These are phyloP conservation scores for Boletus semigastroideus DNA, from an alignment of 1,284 basidiomycete genomes.

Conservation along the genomic window DNA sequence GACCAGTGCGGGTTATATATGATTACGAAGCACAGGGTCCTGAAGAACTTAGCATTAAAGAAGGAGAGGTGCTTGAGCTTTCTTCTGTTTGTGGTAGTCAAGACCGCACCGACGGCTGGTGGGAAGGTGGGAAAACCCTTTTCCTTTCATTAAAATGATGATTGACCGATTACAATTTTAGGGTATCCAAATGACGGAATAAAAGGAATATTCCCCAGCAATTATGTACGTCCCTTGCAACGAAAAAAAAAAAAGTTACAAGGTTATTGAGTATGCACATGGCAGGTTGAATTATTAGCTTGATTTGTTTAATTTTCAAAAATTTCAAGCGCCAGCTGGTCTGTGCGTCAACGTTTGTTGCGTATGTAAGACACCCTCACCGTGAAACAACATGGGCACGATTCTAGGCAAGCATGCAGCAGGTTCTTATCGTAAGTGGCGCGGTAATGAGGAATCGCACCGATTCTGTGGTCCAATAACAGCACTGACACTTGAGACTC, in stretches of 20 bases:
- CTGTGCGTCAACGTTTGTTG: slow-evolving; percentile 19
- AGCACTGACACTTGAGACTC: slow-evolving; percentile 10
- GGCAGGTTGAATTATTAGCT: slow-evolving; percentile 27
- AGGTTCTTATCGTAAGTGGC: slow-evolving; percentile 31
- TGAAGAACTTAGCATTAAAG: slow-evolving; percentile 67
- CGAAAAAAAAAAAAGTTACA: slow-evolving; percentile 5
- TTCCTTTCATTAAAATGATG: slow-evolving; percentile 13
- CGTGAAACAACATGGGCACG: slow-evolving; percentile 19
- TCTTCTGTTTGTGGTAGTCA: slow-evolving; percentile 61
- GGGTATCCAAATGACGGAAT: slow-evolving; percentile 58
- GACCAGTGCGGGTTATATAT: slow-evolving; percentile 68
- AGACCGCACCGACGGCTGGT: slow-evolving; percentile 76
- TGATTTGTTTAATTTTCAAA: slow-evolving; percentile 13
- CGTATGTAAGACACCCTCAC: slow-evolving; percentile 29
- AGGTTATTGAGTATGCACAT: slow-evolving; percentile 20
- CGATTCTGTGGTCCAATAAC: slow-evolving; percentile 18
- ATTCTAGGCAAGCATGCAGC: slow-evolving; percentile 21
- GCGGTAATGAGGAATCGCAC: slow-evolving; percentile 29
- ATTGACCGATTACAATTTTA: slow-evolving; percentile 37
- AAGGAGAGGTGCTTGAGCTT: slow-evolving; percentile 63
- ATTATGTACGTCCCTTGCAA: slow-evolving; percentile 60
- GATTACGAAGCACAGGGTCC: slow-evolving; percentile 63
- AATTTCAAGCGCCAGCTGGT: neutral
- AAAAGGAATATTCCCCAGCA: slow-evolving; percentile 81
- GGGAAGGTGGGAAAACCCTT: slow-evolving; percentile 60